Evolutionary conservation across 441 rosid species (phyloP).

Genomic region (Arabidopsis lyrata): DNA sequence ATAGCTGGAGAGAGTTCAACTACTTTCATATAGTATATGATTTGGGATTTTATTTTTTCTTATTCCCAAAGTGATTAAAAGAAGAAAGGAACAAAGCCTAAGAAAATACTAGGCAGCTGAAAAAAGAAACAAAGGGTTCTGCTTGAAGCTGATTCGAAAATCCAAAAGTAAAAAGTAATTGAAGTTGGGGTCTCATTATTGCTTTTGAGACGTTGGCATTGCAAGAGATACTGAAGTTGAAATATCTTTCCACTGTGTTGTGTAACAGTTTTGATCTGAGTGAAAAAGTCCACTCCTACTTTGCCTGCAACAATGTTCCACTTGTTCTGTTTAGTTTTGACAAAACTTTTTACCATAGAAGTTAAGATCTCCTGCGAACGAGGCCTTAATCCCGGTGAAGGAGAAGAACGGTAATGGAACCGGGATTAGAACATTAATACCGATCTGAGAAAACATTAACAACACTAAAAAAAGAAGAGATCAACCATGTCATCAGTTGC

Average conservation of each 20-base stretch:
- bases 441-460: slow-evolving; percentile 54
- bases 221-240: slow-evolving; percentile 81
- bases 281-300: slow-evolving; percentile 88
- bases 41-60: too few relatives aligned
- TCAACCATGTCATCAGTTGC: too few relatives aligned
- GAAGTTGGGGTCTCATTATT: slow-evolving; percentile 6
- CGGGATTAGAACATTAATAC: slow-evolving; percentile 94
- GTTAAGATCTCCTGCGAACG: slow-evolving; percentile 89
- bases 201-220: slow-evolving; percentile 93
- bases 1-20: background rate
- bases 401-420: slow-evolving; percentile 95
- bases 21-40: background rate
- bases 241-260: slow-evolving; percentile 97
- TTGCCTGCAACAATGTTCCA: slow-evolving; percentile 64
- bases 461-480: background rate
- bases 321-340: slow-evolving; percentile 18
- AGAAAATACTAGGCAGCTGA: background rate
- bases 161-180: background rate
- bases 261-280: slow-evolving; percentile 89
- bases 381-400: slow-evolving; percentile 90
- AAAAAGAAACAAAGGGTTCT: background rate
- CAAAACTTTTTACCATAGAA: slow-evolving; percentile 70
- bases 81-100: background rate
- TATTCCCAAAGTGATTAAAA: background rate
- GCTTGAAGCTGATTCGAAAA: background rate